These are phyloP conservation scores for Eremochloa ophiuroides DNA, from an alignment of 176 grass and related monocot species.

Conservation along the genomic window DNA sequence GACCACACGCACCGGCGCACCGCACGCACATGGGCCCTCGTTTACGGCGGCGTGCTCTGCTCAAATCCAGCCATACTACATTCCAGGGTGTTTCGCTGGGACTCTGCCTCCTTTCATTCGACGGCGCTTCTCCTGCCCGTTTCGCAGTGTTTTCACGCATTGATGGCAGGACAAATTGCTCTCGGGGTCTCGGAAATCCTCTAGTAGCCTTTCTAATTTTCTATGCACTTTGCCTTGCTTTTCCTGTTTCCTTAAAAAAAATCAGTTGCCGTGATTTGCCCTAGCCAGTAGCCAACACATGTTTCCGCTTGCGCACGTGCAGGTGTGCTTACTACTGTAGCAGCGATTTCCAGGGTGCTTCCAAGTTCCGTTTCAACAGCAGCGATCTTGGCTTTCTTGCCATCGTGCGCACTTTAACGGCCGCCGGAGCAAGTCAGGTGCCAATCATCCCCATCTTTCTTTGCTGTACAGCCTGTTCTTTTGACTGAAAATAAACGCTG, in stretches of 20 bases:
- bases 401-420: background rate
- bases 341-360: background rate
- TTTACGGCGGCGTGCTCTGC: background rate
- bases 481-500: too few species aligned
- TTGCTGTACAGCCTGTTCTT: too few species aligned
- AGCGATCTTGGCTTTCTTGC: background rate
- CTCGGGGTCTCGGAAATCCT: too few species aligned
- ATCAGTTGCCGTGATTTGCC: background rate
- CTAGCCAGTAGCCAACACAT: background rate
- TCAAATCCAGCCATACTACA: background rate
- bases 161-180: background rate
- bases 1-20: background rate
- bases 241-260: background rate
- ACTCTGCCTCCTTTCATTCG: background rate
- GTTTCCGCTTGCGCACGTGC: background rate
- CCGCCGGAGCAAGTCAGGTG: too few species aligned
- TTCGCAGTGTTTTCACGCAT: too few species aligned
- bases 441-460: background rate
- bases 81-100: background rate
- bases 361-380: background rate
- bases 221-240: too few species aligned
- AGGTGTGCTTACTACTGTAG: background rate
- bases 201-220: too few species aligned
- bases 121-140: background rate
- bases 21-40: background rate